These are phyloP conservation scores for Candida michaelii DNA, from an alignment of 805 yeast genomes.

Conservation along the genomic window DNA sequence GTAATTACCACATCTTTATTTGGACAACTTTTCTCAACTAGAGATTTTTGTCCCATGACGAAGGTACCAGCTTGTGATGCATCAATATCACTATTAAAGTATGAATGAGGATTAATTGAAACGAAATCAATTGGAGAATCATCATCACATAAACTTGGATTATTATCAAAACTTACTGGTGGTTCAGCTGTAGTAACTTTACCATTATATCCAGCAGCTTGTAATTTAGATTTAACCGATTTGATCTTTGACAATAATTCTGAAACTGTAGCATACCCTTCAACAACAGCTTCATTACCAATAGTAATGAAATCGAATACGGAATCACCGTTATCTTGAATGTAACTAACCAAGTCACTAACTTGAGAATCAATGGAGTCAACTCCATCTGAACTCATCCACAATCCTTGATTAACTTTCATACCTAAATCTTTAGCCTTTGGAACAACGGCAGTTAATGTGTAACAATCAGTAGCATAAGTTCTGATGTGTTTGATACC, in stretches of 20 bases:
- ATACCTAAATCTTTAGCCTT: slow-evolving; percentile 59
- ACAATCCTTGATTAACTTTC: slow-evolving; percentile 81
- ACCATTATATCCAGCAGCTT: slow-evolving; percentile 75
- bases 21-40: slow-evolving; percentile 58
- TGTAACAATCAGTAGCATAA: slow-evolving; percentile 86
- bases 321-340: slow-evolving; percentile 59
- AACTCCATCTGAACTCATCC: slow-evolving; percentile 67
- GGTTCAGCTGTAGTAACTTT: slow-evolving; percentile 84
- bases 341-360: slow-evolving; percentile 48
- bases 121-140: slow-evolving; percentile 73
- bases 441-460: slow-evolving; percentile 64
- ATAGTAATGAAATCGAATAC: slow-evolving; percentile 75
- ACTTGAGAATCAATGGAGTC: slow-evolving; percentile 67
- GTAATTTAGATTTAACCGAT: slow-evolving; percentile 57
- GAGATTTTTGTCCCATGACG: slow-evolving; percentile 58
- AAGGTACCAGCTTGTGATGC: slow-evolving; percentile 74
- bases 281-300: slow-evolving; percentile 84
- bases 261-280: slow-evolving; percentile 57
- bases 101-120: slow-evolving; percentile 85
- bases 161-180: slow-evolving; percentile 63
- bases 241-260: slow-evolving; percentile 67
- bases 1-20: slow-evolving; percentile 59
- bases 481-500: slow-evolving; percentile 70
- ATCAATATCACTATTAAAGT: slow-evolving; percentile 62
- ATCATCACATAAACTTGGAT: slow-evolving; percentile 66